Conservation (phyloP, 169 alveolate species). For the Amoebophrya sp. region DNA sequence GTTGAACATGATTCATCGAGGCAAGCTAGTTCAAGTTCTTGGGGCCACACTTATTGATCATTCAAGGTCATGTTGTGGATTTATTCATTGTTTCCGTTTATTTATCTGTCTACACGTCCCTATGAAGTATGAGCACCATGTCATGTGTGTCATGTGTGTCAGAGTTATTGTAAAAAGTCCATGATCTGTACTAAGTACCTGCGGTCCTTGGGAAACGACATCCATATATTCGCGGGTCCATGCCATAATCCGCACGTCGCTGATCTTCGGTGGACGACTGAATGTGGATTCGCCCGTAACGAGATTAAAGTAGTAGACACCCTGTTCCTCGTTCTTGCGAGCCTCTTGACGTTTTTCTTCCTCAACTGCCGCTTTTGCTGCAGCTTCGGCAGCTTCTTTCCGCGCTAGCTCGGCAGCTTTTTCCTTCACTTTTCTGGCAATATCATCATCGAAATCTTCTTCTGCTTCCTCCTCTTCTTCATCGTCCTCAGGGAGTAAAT, state of each 20-base stretch:
- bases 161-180: too few relatives aligned
- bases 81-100: too few relatives aligned
- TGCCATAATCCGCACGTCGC: not conserved
- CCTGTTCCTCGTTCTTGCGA: not conserved
- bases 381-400: not conserved
- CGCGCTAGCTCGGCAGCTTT: not conserved
- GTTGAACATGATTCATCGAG: too few relatives aligned
- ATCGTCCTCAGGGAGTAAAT: not conserved
- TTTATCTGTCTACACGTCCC: too few relatives aligned
- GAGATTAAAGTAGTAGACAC: not conserved
- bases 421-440: not conserved
- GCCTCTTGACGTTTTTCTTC: not conserved
- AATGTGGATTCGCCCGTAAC: not conserved
- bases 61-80: too few relatives aligned
- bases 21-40: too few relatives aligned
- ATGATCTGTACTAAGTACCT: too few relatives aligned
- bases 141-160: too few relatives aligned
- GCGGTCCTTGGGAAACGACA: too few relatives aligned
- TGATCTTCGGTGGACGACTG: not conserved
- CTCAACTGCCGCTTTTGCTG: not conserved
- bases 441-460: not conserved
- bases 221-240: too few relatives aligned
- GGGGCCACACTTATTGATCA: too few relatives aligned
- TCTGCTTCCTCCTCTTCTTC: not conserved
- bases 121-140: too few relatives aligned